Evolutionary conservation across 495 filamentous ascomycete species (phyloP).

Genomic region (Achaetomiella virescens): DNA sequence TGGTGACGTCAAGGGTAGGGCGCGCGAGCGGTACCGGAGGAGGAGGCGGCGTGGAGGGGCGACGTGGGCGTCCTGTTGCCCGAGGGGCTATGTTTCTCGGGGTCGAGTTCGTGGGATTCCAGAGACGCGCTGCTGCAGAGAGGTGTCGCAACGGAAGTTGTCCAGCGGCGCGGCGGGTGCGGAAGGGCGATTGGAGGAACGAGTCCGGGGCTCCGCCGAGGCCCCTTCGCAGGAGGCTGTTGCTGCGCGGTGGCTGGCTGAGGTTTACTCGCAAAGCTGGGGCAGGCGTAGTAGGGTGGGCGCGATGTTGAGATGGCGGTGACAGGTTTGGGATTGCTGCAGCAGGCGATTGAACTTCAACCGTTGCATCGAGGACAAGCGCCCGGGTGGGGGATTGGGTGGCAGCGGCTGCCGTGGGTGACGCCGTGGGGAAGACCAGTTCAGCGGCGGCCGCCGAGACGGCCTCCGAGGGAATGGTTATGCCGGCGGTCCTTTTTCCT

Average conservation of each 20-base stretch:
- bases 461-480: constrained; percentile 25
- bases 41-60: constrained; percentile 42
- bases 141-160: constrained; percentile 31
- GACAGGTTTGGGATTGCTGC: constrained; percentile 29
- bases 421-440: constrained; percentile 41
- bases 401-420: constrained; percentile 32
- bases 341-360: background rate
- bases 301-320: constrained; percentile 33
- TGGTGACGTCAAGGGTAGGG: constrained; percentile 32
- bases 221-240: constrained; percentile 37
- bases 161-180: constrained; percentile 31
- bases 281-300: constrained; percentile 25
- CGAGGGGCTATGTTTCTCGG: constrained; percentile 38
- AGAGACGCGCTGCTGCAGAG: constrained; percentile 49
- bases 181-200: constrained; percentile 41
- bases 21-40: constrained; percentile 43
- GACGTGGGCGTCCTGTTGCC: constrained; percentile 25
- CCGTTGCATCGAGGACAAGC: constrained; percentile 35
- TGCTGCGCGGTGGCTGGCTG: constrained; percentile 21
- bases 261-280: constrained; percentile 15
- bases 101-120: constrained; percentile 61
- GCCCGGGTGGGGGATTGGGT: constrained; percentile 20
- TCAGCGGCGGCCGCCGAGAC: constrained; percentile 36
- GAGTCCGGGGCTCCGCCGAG: constrained; percentile 30
- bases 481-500: constrained; percentile 1